Percentiles rank a stretch among this genome's conserved stretches.
These are phyloP conservation scores for Lantana camara DNA, from an alignment of 257 asterid species.

Conservation along the genomic window DNA sequence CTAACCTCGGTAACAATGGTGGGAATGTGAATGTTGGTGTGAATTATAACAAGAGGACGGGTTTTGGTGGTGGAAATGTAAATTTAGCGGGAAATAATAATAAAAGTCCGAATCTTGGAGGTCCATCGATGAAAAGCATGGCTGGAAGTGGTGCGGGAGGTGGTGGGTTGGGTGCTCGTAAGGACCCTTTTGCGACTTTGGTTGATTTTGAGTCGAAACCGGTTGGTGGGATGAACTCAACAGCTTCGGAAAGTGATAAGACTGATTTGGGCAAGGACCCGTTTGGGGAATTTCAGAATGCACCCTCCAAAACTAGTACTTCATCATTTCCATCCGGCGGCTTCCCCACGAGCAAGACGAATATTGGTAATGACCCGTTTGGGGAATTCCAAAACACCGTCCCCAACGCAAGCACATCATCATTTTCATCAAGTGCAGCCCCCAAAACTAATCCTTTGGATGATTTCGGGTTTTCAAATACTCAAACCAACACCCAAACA, in stretches of 20 bases:
- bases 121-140: constrained; percentile 58
- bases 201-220: constrained; percentile 70
- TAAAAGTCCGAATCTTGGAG: constrained; percentile 53
- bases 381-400: too few relatives aligned
- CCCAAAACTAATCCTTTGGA: constrained; percentile 35
- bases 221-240: constrained; percentile 43
- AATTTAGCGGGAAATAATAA: constrained; percentile 45
- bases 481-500: constrained; percentile 33
- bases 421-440: too few relatives aligned
- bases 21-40: constrained; percentile 43
- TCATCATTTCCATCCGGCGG: constrained; percentile 41
- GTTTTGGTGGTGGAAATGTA: constrained; percentile 39
- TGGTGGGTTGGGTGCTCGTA: constrained; percentile 49
- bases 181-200: constrained; percentile 83
- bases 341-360: constrained; percentile 32
- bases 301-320: constrained; percentile 46
- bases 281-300: constrained; percentile 65
- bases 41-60: constrained; percentile 27
- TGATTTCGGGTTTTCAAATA: constrained; percentile 47
- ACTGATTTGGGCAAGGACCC: constrained; percentile 43
- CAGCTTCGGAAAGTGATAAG: constrained; percentile 42
- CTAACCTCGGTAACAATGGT: constrained; percentile 38
- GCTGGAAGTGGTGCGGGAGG: constrained; percentile 50
- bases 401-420: too few relatives aligned
- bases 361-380: constrained; percentile 3